Conservation (phyloP, 2,329 filamentous ascomycete species). For the Keithomyces neogunnii region DNA sequence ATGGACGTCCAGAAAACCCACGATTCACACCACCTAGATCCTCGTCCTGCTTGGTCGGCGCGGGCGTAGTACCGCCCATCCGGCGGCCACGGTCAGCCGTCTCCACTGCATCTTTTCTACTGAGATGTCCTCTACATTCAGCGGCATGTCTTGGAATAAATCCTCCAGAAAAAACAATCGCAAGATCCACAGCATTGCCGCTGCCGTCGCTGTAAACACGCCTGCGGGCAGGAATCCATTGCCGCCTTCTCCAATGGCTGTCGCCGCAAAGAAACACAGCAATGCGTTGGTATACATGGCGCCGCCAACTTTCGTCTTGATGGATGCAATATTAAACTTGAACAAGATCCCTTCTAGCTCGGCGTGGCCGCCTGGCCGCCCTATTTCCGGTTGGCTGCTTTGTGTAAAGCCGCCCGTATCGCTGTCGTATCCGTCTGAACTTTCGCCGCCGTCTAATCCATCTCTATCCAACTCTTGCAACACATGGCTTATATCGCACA, state of each 20-base stretch:
- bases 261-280: background rate
- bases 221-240: background rate
- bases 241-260: background rate
- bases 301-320: background rate
- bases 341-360: background rate
- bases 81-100: too few species aligned
- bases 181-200: background rate
- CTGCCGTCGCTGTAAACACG: background rate
- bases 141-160: background rate
- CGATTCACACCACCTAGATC: too few species aligned
- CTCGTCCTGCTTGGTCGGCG: too few species aligned
- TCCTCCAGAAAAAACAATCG: background rate
- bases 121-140: background rate
- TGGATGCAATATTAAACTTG: background rate
- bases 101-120: background rate
- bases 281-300: background rate
- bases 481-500: background rate
- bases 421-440: background rate
- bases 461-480: background rate
- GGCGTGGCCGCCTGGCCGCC: background rate
- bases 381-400: background rate
- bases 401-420: background rate
- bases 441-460: background rate
- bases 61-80: too few species aligned
- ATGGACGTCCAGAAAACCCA: too few species aligned